Base-by-base conservation (phyloP, 2,329 filamentous ascomycete species). In the Colletotrichum australisinense region DNA sequence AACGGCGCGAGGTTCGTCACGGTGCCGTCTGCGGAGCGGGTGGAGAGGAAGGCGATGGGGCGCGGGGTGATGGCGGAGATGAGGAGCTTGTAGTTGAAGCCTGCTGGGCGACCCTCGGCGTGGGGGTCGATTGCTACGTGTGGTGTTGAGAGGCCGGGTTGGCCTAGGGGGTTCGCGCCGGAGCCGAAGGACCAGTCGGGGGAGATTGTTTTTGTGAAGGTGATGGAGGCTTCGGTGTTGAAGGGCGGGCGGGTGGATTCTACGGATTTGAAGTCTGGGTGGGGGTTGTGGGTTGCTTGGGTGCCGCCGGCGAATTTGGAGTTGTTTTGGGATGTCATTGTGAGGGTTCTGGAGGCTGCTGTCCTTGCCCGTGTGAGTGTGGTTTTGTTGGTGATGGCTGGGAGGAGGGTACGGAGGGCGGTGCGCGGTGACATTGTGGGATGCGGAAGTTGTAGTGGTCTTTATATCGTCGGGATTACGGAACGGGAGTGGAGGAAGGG, bases 71-170 rank as follows among this genome's bases (percentile, higher is more conserved):
- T 90, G 75, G 91, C 91, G 22, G 91, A 94, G 82, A 98, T 97
- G 74, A 98, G 87, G 16, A 98, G 89, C 84, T 97, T 98, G 89
- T 98, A 98, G 88, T 98, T 98, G 84, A 89, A 91, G 1, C 86
- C 84, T 0, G 90, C 84, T 0, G 91, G 88, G 0, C 95, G 89
- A 38, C 92, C 93, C 32, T 91, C 85, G 69, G 88, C 92, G 81
- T 95, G 91, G 0, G 95, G 95, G 82, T 98, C 93, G 78, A 98
- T 97, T 79, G 92, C 86, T 76, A 96, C 83, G 84, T 98, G 94
- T 72, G 90, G 89, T 67, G 76, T 72, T 67, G 58, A 72, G 46
- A 70, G 69, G 19, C 75, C 70, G 42, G 74, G 90, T 87, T 93
- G 65, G 74, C 75, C 72, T 22, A 76, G 72, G 52, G 76, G 69